Base-by-base conservation (phyloP, 352 stramenopile genomes). In the Pythium pyrilobum region DNA sequence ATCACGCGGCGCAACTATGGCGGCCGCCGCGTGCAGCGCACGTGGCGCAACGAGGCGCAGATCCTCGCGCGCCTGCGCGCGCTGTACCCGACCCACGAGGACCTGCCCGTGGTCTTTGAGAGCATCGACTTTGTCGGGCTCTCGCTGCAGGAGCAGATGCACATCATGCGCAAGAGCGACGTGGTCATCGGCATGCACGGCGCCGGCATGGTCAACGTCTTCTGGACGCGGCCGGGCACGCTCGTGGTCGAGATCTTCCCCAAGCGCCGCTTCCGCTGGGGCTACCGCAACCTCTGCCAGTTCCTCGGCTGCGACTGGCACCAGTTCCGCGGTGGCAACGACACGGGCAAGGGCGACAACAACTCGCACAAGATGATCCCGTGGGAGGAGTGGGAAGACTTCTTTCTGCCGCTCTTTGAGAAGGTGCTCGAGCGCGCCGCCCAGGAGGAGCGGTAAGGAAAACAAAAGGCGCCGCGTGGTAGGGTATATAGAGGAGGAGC, bases 161-260 rank as follows among this genome's bases (percentile, higher is more conserved):
- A 52, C 5, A 62, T 72, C 20, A 79, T 81, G 21, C 56, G 82
- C 6, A 61, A 79, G 15, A 91, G 80, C 41, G 80, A 89, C 50
- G 69, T 93, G 29, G 77, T 93, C 20, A 81, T 93, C 40, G 71
- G 80, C 8, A 93, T 91, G 82, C 82, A 93, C 50, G 82, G 82
- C 38, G 82, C 82, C 18, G 82, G 82, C 18, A 72, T 93, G 45
- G 77, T 89, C 4, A 93, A 93, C 41, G 71, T 91, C 0, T 18
- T 86, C 0, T 92, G 80, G 75, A 55, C 77, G 12, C 67, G 69
- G 5, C 77, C 77, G 0, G 50, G 58, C 52, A 85, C 75, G 48
- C 52, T 66, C 6, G 60, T 92, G 10, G 20, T 92, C 20, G 82
- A 92, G 58, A 90, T 92, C 52, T 92, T 92, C 44, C 82, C 79